Evolutionary conservation across 495 filamentous ascomycete species (phyloP).

Genomic region (Neohortaea acidophila): DNA sequence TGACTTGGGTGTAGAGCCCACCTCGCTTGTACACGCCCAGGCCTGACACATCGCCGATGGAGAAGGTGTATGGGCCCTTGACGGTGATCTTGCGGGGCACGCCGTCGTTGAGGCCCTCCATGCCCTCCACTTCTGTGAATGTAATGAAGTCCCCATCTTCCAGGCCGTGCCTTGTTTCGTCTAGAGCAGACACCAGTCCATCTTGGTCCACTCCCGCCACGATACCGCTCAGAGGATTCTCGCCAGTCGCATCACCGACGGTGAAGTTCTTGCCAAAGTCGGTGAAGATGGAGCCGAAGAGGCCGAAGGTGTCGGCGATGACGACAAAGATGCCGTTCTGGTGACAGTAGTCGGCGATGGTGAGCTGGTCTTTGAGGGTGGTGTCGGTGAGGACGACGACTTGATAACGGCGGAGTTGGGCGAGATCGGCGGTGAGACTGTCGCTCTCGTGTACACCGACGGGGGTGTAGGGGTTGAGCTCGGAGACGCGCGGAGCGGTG

Average conservation of each 20-base stretch:
- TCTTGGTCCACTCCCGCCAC: constrained; percentile 77
- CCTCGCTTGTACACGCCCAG: constrained; percentile 74
- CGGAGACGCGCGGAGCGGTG: constrained; percentile 76
- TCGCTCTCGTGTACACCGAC: constrained; percentile 55
- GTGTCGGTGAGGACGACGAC: constrained; percentile 81
- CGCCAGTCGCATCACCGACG: constrained; percentile 76
- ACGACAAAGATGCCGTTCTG: constrained; percentile 80
- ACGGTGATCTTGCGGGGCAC: constrained; percentile 81
- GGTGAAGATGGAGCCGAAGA: constrained; percentile 93
- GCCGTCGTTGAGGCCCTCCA: constrained; percentile 72
- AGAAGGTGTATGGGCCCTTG: constrained; percentile 93
- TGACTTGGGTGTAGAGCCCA: constrained; percentile 85
- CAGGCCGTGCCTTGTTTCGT: constrained; percentile 89
- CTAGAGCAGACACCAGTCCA: constrained; percentile 82
- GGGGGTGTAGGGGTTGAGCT: constrained; percentile 92
- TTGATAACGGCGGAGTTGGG: constrained; percentile 72
- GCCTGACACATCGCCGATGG: constrained; percentile 81
- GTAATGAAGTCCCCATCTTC: constrained; percentile 95
- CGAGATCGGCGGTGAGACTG: constrained; percentile 52
- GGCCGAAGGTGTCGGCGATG: constrained; percentile 71
- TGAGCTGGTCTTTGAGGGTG: constrained; percentile 59
- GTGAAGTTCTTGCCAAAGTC: constrained; percentile 93
- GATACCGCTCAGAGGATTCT: constrained; percentile 75
- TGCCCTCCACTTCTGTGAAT: constrained; percentile 83
- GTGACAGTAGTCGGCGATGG: constrained; percentile 84